Evolutionary conservation across 2,329 filamentous ascomycete species (phyloP).

Genomic region (Penicillium digitatum): DNA sequence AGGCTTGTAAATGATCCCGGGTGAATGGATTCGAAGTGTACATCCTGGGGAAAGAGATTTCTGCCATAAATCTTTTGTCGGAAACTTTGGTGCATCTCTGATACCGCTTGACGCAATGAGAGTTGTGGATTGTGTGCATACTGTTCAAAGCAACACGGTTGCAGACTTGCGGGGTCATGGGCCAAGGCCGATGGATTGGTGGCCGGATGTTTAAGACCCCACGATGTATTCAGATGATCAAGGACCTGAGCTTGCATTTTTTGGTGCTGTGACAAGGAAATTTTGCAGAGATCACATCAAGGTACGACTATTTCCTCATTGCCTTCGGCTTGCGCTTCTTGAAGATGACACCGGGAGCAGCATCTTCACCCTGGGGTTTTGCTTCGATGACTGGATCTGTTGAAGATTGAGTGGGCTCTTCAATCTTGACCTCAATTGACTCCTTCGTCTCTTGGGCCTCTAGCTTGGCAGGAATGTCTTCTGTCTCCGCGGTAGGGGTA

Average conservation of each 20-base stretch:
- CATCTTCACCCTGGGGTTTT: slow-evolving; percentile 21
- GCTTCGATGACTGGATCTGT: slow-evolving; percentile 4
- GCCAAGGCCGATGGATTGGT: background rate
- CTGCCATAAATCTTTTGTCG: background rate
- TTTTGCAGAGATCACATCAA: background rate
- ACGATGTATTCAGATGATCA: background rate
- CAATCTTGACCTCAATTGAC: slow-evolving; percentile 23
- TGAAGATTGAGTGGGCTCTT: slow-evolving; percentile 21
- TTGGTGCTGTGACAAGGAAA: background rate
- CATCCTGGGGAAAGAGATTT: background rate
- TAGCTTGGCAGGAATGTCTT: slow-evolving; percentile 12
- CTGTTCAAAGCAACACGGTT: background rate
- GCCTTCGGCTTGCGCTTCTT: slow-evolving; percentile 49
- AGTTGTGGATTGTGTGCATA: background rate
- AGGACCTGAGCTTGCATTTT: background rate
- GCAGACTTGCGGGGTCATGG: background rate
- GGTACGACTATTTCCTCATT: slow-evolving; percentile 34
- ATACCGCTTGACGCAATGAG: too few species aligned
- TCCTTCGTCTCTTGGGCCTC: slow-evolving; percentile 13
- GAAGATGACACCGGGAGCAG: slow-evolving; percentile 40
- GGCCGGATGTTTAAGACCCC: background rate
- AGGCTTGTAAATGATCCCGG: background rate
- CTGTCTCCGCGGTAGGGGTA: slow-evolving; percentile 11
- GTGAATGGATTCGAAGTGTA: background rate
- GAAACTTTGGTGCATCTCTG: background rate